A percentile compares a stretch with the other conserved stretches of the same genome.
Evolutionary conservation across 257 asterid genomes (phyloP).

Genomic region (Solanum ahanhuiri): DNA sequence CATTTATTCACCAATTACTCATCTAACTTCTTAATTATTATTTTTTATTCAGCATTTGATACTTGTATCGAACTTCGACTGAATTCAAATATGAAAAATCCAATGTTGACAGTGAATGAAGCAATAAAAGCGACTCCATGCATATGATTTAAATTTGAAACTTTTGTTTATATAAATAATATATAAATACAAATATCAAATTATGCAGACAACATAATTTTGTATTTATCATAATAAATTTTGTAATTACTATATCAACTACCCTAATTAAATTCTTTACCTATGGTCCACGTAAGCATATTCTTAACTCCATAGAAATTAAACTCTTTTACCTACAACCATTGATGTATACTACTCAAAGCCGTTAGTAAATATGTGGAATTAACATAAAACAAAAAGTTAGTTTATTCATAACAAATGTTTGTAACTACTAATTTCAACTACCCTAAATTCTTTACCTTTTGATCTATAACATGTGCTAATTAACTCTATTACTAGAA

Average conservation of each 20-base stretch:
- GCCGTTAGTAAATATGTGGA: neutral
- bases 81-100: neutral
- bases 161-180: no score
- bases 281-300: neutral
- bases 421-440: neutral
- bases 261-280: neutral
- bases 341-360: neutral
- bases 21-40: neutral
- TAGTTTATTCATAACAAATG: neutral
- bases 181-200: neutral
- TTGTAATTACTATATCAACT: neutral
- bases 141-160: no score
- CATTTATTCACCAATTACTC: neutral
- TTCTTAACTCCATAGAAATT: neutral
- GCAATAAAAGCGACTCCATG: fast-evolving
- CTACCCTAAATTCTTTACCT: neutral
- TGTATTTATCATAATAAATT: neutral
- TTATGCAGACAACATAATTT: neutral
- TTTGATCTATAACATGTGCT: neutral
- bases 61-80: neutral
- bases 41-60: neutral
- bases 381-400: neutral
- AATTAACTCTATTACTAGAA: neutral
- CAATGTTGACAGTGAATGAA: fast-evolving
- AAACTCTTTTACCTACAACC: neutral